Evolutionary conservation across 352 stramenopile species (phyloP).

Genomic region (Nannochloropsis limnetica): DNA sequence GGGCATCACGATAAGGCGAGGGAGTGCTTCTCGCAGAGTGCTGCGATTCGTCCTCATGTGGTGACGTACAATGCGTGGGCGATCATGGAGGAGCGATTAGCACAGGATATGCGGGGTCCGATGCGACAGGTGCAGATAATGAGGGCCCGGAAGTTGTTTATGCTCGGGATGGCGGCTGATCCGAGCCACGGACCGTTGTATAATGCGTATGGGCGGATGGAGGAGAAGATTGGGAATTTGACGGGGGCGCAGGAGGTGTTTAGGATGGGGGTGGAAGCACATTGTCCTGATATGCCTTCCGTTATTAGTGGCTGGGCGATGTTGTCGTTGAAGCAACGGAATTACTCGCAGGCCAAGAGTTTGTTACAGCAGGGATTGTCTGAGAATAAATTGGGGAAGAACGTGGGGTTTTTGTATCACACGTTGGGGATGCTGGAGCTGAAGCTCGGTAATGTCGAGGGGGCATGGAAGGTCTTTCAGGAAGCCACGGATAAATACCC

Average conservation of each 20-base stretch:
- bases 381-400: slow-evolving; percentile 41
- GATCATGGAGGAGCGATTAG: slow-evolving; percentile 35
- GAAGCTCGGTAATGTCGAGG: slow-evolving; percentile 22
- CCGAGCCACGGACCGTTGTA: slow-evolving; percentile 53
- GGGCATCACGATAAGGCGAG: slow-evolving; percentile 37
- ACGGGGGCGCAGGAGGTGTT: slow-evolving; percentile 48
- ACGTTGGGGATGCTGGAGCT: slow-evolving; percentile 53
- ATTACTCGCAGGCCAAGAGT: slow-evolving; percentile 4
- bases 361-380: slow-evolving; percentile 46
- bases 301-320: slow-evolving; percentile 38
- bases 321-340: slow-evolving; percentile 34
- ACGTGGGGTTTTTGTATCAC: slow-evolving; percentile 52
- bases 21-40: slow-evolving; percentile 25
- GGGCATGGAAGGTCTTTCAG: slow-evolving; percentile 42
- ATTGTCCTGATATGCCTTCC: slow-evolving; percentile 51
- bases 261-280: slow-evolving; percentile 42
- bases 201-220: slow-evolving; percentile 52
- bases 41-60: slow-evolving; percentile 39
- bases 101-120: slow-evolving; percentile 1
- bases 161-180: slow-evolving; percentile 49
- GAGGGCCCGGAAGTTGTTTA: slow-evolving; percentile 48
- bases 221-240: slow-evolving; percentile 47
- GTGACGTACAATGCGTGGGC: slow-evolving; percentile 38
- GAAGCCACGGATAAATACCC: slow-evolving; percentile 41
- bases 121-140: slow-evolving; percentile 34